Percentiles rank a stretch among this genome's conserved stretches.
These are phyloP conservation scores for Rhodotorula sp. DNA, from an alignment of 1,284 basidiomycete species.

Conservation along the genomic window DNA sequence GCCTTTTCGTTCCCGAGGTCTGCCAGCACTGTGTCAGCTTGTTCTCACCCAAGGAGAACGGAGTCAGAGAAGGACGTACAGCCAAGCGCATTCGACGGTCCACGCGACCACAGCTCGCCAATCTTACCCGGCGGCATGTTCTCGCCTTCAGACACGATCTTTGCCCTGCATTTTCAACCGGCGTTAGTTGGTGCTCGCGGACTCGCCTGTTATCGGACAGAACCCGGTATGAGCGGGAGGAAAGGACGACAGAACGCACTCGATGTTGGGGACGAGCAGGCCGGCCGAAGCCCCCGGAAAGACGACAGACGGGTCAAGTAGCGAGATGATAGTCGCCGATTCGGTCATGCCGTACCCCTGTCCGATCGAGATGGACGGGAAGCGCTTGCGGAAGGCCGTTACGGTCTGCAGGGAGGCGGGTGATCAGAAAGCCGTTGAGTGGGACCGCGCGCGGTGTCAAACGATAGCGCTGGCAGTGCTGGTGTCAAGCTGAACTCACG, in stretches of 20 bases:
- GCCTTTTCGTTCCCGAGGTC: slow-evolving; percentile 47
- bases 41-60: too few species aligned
- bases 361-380: slow-evolving; percentile 20
- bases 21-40: background rate
- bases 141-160: slow-evolving; percentile 46
- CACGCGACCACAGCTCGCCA: slow-evolving; percentile 36
- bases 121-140: slow-evolving; percentile 23
- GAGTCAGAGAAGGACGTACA: slow-evolving; percentile 11
- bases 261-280: slow-evolving; percentile 24
- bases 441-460: too few species aligned
- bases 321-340: slow-evolving; percentile 34
- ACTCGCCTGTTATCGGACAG: too few species aligned
- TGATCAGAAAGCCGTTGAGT: too few species aligned
- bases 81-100: slow-evolving; percentile 37
- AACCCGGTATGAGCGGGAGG: background rate
- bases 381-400: slow-evolving; percentile 18
- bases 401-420: slow-evolving; percentile 1
- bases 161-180: slow-evolving; percentile 38
- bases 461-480: slow-evolving; percentile 52
- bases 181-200: background rate
- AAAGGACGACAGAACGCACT: slow-evolving; percentile 1
- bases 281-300: slow-evolving; percentile 30
- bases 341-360: slow-evolving; percentile 40
- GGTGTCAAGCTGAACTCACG: slow-evolving; percentile 55
- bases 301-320: slow-evolving; percentile 12